Conservation (phyloP, 495 filamentous ascomycete genomes). For the Cryomyces minteri region DNA sequence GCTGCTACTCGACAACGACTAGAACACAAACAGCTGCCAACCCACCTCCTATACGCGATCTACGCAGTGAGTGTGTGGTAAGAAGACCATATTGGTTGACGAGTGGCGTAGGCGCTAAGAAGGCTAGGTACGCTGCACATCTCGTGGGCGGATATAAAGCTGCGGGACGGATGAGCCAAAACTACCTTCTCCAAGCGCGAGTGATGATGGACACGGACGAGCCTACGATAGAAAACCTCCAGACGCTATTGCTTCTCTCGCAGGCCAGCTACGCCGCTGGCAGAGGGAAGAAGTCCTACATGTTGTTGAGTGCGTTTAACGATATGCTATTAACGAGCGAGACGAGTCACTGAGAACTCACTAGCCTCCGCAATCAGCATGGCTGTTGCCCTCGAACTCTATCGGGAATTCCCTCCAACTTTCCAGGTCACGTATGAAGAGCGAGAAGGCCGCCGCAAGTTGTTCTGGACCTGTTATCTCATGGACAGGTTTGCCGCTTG, state of each 20-base stretch:
- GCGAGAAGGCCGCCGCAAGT: slow-evolving; percentile 48
- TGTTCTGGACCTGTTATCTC: slow-evolving; percentile 76
- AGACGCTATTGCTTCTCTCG: slow-evolving; percentile 56
- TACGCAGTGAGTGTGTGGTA: slow-evolving; percentile 55
- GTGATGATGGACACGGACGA: slow-evolving; percentile 58
- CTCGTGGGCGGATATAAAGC: slow-evolving; percentile 34
- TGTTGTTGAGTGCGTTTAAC: slow-evolving; percentile 48
- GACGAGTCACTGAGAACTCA: slow-evolving; percentile 16
- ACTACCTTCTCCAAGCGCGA: slow-evolving; percentile 48
- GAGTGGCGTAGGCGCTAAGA: slow-evolving; percentile 1
- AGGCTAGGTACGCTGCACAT: slow-evolving; percentile 34
- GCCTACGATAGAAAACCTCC: slow-evolving; percentile 55
- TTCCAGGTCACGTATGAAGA: slow-evolving; percentile 38
- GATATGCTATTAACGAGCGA: not conserved
- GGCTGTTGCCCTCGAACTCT: slow-evolving; percentile 59
- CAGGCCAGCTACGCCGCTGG: slow-evolving; percentile 57
- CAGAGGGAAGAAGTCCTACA: slow-evolving; percentile 71
- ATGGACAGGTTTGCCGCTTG: slow-evolving; percentile 65
- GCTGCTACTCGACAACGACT: slow-evolving; percentile 44
- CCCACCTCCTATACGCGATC: slow-evolving; percentile 46
- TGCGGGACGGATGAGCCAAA: slow-evolving; percentile 37
- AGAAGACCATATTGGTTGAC: slow-evolving; percentile 4
- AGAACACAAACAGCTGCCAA: slow-evolving; percentile 44
- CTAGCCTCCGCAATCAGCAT: slow-evolving; percentile 62
- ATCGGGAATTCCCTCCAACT: slow-evolving; percentile 44